A percentile compares a stretch with the other conserved stretches of the same genome.
Evolutionary conservation across 176 grass and related monocot genomes (phyloP).

Genomic region (Phoenix dactylifera): DNA sequence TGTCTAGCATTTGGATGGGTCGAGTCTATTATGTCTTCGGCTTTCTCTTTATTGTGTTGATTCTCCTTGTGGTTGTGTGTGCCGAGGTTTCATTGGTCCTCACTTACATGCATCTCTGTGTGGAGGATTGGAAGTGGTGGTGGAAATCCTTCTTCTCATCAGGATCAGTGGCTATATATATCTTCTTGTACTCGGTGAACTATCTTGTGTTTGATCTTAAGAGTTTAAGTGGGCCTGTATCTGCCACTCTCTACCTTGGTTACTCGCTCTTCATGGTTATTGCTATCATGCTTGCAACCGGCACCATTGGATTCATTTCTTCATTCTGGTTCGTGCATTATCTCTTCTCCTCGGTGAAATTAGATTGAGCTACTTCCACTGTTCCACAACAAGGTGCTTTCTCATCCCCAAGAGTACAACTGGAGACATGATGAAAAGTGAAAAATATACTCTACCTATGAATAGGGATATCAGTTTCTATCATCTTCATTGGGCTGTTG

Average conservation of each 20-base stretch:
- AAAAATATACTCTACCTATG: too few species aligned
- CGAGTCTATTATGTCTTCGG: slow-evolving; percentile 75
- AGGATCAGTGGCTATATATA: slow-evolving; percentile 66
- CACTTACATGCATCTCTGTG: slow-evolving; percentile 77
- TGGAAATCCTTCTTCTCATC: slow-evolving; percentile 86
- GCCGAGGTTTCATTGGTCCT: slow-evolving; percentile 70
- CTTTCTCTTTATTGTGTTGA: slow-evolving; percentile 60
- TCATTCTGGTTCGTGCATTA: slow-evolving; percentile 81
- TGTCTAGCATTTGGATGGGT: slow-evolving; percentile 81
- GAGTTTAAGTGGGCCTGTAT: slow-evolving; percentile 63
- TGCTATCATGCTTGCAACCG: slow-evolving; percentile 70
- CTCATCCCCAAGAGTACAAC: too few species aligned
- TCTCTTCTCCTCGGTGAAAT: slow-evolving; percentile 70
- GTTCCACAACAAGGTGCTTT: slow-evolving; percentile 1
- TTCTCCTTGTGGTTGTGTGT: slow-evolving; percentile 63
- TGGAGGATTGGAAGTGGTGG: slow-evolving; percentile 85
- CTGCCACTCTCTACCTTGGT: slow-evolving; percentile 69
- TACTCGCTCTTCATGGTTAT: slow-evolving; percentile 87
- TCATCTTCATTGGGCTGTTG: slow-evolving; percentile 5
- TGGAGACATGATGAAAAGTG: too few species aligned
- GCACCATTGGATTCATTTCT: slow-evolving; percentile 63
- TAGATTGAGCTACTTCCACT: slow-evolving; percentile 30
- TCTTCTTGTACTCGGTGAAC: slow-evolving; percentile 74
- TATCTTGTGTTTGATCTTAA: slow-evolving; percentile 73
- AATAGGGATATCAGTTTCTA: too few species aligned